Percentiles rank a stretch among this genome's conserved stretches.
phyloP scores from a whole-genome alignment of 2,329 filamentous ascomycete species.

The Colletotrichum trifolii region DNA sequence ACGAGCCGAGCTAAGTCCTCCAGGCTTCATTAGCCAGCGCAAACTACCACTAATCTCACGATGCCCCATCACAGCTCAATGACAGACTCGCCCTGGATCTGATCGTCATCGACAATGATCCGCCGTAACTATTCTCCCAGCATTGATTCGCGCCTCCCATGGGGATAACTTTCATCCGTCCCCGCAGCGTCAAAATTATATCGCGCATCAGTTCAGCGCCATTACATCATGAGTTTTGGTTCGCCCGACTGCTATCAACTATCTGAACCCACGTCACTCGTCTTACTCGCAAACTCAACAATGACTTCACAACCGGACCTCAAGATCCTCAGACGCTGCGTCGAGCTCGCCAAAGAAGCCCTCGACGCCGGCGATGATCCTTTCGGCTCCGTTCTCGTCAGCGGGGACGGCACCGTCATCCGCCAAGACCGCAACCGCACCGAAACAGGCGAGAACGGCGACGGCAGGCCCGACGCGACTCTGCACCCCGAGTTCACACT shows the following conservation, averaged over 20 bases:
- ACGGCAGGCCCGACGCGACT: constrained; percentile 44
- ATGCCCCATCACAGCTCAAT: too few species aligned
- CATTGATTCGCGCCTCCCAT: too few species aligned
- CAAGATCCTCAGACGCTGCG: constrained; percentile 38
- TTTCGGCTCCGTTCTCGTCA: constrained; percentile 51
- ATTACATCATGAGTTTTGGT: too few species aligned
- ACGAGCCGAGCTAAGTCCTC: too few species aligned
- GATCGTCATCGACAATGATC: too few species aligned
- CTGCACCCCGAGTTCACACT: constrained; percentile 51
- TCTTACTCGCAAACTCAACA: neutral
- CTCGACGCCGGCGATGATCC: constrained; percentile 49
- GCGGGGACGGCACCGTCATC: constrained; percentile 41
- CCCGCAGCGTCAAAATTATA: constrained; percentile 8
- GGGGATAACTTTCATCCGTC: constrained; percentile 17
- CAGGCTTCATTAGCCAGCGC: too few species aligned
- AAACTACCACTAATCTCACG: too few species aligned
- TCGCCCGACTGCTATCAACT: too few species aligned
- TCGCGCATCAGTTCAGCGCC: constrained; percentile 1
- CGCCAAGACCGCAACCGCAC: constrained; percentile 49
- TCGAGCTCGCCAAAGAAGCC: constrained; percentile 50
- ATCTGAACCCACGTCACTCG: too few species aligned
- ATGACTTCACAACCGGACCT: constrained; percentile 34
- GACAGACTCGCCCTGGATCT: too few species aligned
- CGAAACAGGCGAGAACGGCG: constrained; percentile 42
- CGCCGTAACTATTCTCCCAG: too few species aligned